These are phyloP conservation scores for Lipomyces mesembrius DNA, from an alignment of 805 yeast species.

Conservation along the genomic window DNA sequence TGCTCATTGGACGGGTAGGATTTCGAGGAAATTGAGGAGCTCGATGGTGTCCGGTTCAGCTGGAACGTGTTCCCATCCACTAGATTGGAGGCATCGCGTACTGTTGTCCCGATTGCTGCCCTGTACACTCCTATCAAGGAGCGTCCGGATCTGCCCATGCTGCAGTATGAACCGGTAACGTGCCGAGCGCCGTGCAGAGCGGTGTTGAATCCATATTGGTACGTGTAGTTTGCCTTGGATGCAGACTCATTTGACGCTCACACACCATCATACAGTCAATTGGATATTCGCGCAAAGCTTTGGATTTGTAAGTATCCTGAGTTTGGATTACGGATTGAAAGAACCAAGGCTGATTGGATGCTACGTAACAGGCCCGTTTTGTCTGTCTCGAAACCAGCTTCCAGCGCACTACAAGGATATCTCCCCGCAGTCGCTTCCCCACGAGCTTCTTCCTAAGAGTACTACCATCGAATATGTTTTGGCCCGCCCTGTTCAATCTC, in stretches of 20 bases:
- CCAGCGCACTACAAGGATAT: constrained; percentile 82
- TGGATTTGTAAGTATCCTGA: constrained; percentile 68
- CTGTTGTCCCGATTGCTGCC: constrained; percentile 93
- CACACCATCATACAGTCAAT: constrained; percentile 47
- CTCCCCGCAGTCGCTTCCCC: constrained; percentile 75
- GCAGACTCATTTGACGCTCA: constrained; percentile 1
- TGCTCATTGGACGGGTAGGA: constrained; percentile 44
- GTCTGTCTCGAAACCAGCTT: constrained; percentile 75
- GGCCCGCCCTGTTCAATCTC: constrained; percentile 75
- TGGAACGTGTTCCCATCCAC: constrained; percentile 91
- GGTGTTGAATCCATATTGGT: constrained; percentile 82
- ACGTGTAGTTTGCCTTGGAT: constrained; percentile 13
- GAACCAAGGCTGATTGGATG: not conserved
- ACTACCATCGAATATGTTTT: constrained; percentile 86
- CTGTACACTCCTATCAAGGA: constrained; percentile 91
- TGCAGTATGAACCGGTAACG: constrained; percentile 81
- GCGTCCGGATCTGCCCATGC: constrained; percentile 73
- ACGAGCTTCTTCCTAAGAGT: constrained; percentile 70
- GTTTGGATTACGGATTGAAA: not conserved
- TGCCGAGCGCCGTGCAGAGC: constrained; percentile 85
- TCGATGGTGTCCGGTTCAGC: constrained; percentile 70
- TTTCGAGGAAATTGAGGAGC: constrained; percentile 64
- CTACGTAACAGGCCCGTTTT: constrained; percentile 56
- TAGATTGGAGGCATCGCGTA: constrained; percentile 83
- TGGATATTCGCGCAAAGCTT: constrained; percentile 72